Evolutionary conservation across 768 basidiomycete species (phyloP).

Genomic region (Solioccasus polychromus): DNA sequence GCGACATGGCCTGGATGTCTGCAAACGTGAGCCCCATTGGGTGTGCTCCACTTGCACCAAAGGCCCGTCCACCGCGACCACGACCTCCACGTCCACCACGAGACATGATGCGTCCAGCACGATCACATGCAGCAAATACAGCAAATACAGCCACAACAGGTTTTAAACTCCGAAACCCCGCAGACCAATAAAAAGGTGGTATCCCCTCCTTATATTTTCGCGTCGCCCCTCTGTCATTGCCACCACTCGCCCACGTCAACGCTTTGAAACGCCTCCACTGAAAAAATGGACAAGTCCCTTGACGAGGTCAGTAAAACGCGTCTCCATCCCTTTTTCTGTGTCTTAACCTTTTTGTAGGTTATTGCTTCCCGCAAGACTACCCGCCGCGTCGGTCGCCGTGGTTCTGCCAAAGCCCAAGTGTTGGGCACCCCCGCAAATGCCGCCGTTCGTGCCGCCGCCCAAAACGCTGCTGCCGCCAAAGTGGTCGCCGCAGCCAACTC

Average conservation of each 20-base stretch:
- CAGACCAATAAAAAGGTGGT: conserved; percentile 14
- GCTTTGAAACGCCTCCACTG: neutral
- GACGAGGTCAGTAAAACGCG: conserved; percentile 60
- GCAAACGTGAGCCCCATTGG: conserved; percentile 82
- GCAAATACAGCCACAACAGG: neutral
- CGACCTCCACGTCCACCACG: conserved; percentile 48
- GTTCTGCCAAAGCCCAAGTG: conserved; percentile 53
- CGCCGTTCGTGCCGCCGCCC: conserved; percentile 50
- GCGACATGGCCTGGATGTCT: conserved; percentile 72
- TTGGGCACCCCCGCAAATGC: conserved; percentile 56
- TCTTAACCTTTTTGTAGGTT: conserved; percentile 44
- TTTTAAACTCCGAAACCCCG: conserved; percentile 29
- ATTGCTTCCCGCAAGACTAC: conserved; percentile 55
- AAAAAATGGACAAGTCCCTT: conserved; percentile 78
- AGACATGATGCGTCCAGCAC: conserved; percentile 39
- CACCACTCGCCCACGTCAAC: conserved; percentile 10
- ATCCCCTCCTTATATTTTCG: conserved; percentile 4
- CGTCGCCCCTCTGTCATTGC: conserved; percentile 30
- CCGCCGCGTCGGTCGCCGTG: conserved; percentile 42
- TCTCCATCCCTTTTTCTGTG: conserved; percentile 2
- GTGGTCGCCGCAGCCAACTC: conserved; percentile 40
- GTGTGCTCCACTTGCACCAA: conserved; percentile 41
- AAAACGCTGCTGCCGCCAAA: conserved; percentile 40
- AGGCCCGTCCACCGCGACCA: conserved; percentile 52
- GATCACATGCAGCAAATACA: conserved; percentile 8